A percentile compares a stretch with the other conserved stretches of the same genome.
Evolutionary conservation across 805 yeast species (phyloP).

Genomic region (Hemisphaericaspora nanyangensis): DNA sequence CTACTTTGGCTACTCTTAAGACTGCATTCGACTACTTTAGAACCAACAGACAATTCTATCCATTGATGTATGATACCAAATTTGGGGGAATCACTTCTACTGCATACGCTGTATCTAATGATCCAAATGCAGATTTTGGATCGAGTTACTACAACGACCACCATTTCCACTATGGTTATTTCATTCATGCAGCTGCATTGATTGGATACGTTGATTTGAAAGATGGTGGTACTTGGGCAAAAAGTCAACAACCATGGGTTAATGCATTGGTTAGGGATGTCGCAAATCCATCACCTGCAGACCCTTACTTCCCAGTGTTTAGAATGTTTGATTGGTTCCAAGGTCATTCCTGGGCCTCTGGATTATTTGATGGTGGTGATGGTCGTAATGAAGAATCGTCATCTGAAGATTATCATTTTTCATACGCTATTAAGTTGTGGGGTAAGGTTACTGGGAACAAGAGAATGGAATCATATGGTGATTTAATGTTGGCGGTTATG

Average conservation of each 20-base stretch:
- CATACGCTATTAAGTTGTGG: conserved; percentile 70
- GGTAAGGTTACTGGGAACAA: conserved; percentile 52
- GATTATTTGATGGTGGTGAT: conserved; percentile 57
- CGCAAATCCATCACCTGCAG: conserved; percentile 55
- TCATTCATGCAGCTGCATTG: conserved; percentile 23
- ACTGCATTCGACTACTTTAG: conserved; percentile 14
- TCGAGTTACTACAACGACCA: conserved; percentile 29
- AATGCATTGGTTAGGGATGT: conserved; percentile 63
- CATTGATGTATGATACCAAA: conserved; percentile 26
- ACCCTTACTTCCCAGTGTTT: conserved; percentile 57
- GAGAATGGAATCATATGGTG: conserved; percentile 51
- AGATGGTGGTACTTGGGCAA: conserved; percentile 50
- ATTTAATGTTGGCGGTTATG: conserved; percentile 56
- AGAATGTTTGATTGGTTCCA: conserved; percentile 67
- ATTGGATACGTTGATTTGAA: conserved; percentile 19
- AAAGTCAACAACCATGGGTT: conserved; percentile 50
- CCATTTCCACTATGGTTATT: conserved; percentile 30
- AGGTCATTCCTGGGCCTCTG: conserved; percentile 78
- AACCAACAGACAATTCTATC: conserved; percentile 16
- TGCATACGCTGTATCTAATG: conserved; percentile 8
- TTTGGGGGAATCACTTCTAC: conserved; percentile 26
- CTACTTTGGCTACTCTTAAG: conserved; percentile 14
- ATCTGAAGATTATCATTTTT: conserved; percentile 68
- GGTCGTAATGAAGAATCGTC: conserved; percentile 72
- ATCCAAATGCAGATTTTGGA: conserved; percentile 23